A percentile compares a stretch with the other conserved stretches of the same genome.
Conservation (phyloP, 495 filamentous ascomycete genomes). For the Patellaria atrata region DNA sequence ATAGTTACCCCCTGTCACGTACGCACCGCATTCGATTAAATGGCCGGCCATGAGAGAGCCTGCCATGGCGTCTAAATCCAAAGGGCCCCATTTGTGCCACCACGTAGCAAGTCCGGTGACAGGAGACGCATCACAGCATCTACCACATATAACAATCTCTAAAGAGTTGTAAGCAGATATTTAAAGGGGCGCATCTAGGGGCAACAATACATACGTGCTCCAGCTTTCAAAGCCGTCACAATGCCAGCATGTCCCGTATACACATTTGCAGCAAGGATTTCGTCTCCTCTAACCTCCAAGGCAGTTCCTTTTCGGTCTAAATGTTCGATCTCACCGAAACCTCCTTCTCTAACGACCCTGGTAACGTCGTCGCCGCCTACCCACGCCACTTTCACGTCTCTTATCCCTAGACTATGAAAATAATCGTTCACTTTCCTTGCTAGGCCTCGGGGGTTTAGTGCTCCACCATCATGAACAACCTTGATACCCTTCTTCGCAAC, state of each 20-base stretch:
- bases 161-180: too few species aligned
- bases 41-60: constrained; percentile 22
- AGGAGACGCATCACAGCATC: constrained; percentile 20
- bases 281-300: background rate
- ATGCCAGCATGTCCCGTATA: constrained; percentile 5
- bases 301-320: constrained; percentile 6
- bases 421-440: constrained; percentile 7
- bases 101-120: constrained; percentile 21
- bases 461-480: constrained; percentile 11
- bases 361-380: constrained; percentile 9
- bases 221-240: constrained; percentile 4
- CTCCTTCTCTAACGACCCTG: constrained; percentile 3
- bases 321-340: constrained; percentile 5
- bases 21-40: constrained; percentile 23
- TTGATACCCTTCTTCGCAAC: constrained; percentile 6
- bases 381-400: constrained; percentile 8
- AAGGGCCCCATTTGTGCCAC: constrained; percentile 19
- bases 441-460: constrained; percentile 8
- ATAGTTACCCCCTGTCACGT: constrained; percentile 14
- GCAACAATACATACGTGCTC: too few species aligned
- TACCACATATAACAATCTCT: constrained; percentile 23
- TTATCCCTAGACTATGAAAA: constrained; percentile 3
- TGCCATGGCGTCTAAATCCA: constrained; percentile 17
- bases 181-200: too few species aligned
- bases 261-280: constrained; percentile 11